Conservation (phyloP, 495 filamentous ascomycete species). For the Aspergillus nidulans region DNA sequence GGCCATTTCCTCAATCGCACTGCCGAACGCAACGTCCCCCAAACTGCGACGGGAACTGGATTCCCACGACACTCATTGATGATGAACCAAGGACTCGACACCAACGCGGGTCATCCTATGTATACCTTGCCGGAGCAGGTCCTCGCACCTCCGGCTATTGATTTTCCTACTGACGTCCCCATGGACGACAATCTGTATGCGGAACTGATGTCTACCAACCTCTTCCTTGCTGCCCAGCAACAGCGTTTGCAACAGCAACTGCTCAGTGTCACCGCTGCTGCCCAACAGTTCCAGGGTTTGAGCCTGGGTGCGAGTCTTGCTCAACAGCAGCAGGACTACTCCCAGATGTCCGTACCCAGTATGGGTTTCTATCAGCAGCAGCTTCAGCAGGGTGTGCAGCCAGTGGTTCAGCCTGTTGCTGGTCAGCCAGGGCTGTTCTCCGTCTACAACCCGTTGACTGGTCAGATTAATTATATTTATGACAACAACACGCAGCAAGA, state of each 20-base stretch:
- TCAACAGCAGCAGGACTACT: constrained; percentile 39
- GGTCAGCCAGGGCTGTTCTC: constrained; percentile 71
- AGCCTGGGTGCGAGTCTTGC: constrained; percentile 44
- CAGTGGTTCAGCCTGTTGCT: constrained; percentile 61
- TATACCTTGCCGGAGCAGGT: constrained; percentile 77
- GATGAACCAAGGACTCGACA: constrained; percentile 38
- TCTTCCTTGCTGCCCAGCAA: constrained; percentile 83
- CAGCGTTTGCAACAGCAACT: constrained; percentile 71
- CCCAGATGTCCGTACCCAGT: constrained; percentile 34
- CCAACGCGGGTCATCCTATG: constrained; percentile 48
- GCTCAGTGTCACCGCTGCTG: constrained; percentile 51
- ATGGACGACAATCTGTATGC: constrained; percentile 81
- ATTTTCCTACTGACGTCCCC: constrained; percentile 58
- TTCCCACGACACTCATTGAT: constrained; percentile 50
- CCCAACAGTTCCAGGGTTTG: constrained; percentile 74
- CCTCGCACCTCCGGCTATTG: constrained; percentile 74
- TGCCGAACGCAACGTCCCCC: constrained; percentile 47
- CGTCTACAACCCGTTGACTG: constrained; percentile 77
- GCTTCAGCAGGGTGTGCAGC: constrained; percentile 69
- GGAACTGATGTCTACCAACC: constrained; percentile 77
- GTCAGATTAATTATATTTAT: constrained; percentile 71
- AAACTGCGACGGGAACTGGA: constrained; percentile 57
- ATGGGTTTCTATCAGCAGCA: constrained; percentile 63
- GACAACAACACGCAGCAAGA: constrained; percentile 48
- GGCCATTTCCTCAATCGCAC: constrained; percentile 33